Evolutionary conservation across 441 rosid species (phyloP).

Genomic region (Euphorbia corollata): DNA sequence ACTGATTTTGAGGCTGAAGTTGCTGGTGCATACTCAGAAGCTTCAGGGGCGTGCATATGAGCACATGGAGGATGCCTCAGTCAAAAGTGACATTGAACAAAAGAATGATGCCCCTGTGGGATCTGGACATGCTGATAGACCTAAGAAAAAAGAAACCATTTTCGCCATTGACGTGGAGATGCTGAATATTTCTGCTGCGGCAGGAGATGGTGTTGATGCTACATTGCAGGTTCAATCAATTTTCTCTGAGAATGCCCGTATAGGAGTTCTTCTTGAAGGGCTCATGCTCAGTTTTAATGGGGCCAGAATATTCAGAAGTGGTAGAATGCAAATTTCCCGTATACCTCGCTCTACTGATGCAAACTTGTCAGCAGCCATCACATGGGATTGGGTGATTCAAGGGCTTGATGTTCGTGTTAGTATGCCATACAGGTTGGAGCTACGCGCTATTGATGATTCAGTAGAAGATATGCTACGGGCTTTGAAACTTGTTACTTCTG

Average conservation of each 20-base stretch:
- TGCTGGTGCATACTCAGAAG: constrained; percentile 53
- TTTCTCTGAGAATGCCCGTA: constrained; percentile 94
- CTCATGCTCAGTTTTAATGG: constrained; percentile 69
- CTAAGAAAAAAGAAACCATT: constrained; percentile 78
- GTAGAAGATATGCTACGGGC: constrained; percentile 92
- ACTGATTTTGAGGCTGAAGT: constrained; percentile 62
- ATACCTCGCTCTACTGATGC: constrained; percentile 71
- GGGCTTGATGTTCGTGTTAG: constrained; percentile 86
- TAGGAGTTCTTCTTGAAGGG: constrained; percentile 98
- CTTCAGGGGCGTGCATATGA: constrained; percentile 40
- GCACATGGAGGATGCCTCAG: constrained; percentile 31
- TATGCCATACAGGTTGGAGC: constrained; percentile 85
- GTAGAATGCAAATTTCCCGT: constrained; percentile 96
- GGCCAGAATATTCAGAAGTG: constrained; percentile 67
- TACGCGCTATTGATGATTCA: constrained; percentile 98
- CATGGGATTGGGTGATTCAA: constrained; percentile 99
- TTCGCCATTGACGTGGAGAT: constrained; percentile 95
- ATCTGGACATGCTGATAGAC: constrained; percentile 46
- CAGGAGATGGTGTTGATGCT: constrained; percentile 92
- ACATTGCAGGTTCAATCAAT: constrained; percentile 84
- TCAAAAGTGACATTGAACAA: constrained; percentile 38
- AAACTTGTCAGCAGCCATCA: constrained; percentile 31
- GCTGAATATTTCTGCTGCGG: constrained; percentile 73
- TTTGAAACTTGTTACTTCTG: constrained; percentile 69
- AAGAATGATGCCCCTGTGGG: constrained; percentile 39